These are phyloP conservation scores for Cyclotella choctawhatcheeana DNA, from an alignment of 108 stramenopile genomes.

Conservation along the genomic window DNA sequence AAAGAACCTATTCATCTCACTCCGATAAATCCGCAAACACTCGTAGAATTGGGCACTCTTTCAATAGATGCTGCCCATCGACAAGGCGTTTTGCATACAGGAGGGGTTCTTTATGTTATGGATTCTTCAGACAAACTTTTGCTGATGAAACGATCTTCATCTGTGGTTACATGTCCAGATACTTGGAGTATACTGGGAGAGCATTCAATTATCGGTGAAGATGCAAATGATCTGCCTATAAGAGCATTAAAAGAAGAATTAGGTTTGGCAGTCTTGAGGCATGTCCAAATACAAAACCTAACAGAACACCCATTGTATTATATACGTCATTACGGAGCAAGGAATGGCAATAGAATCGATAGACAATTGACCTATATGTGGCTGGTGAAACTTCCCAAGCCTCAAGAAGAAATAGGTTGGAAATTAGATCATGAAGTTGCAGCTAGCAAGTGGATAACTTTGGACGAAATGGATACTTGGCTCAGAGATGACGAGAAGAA, in stretches of 20 bases:
- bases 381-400: slow-evolving; percentile 31
- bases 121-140: slow-evolving; percentile 30
- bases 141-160: slow-evolving; percentile 39
- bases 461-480: slow-evolving; percentile 38
- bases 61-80: slow-evolving; percentile 47
- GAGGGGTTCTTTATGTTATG: slow-evolving; percentile 36
- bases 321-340: slow-evolving; percentile 48
- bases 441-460: slow-evolving; percentile 42
- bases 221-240: slow-evolving; percentile 13
- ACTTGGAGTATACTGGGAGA: slow-evolving; percentile 57
- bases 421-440: slow-evolving; percentile 51
- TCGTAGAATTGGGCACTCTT: slow-evolving; percentile 6
- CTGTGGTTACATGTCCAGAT: slow-evolving; percentile 48
- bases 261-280: slow-evolving; percentile 8
- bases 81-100: slow-evolving; percentile 38
- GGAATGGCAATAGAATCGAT: slow-evolving; percentile 47
- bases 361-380: slow-evolving; percentile 52
- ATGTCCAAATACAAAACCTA: slow-evolving; percentile 35
- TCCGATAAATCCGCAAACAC: slow-evolving; percentile 44
- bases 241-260: slow-evolving; percentile 50
- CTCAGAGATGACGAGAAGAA: slow-evolving; percentile 26
- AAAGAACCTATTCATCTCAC: slow-evolving; percentile 39
- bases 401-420: slow-evolving; percentile 30
- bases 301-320: slow-evolving; percentile 50
- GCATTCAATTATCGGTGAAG: slow-evolving; percentile 33